Percentiles rank a stretch among this genome's conserved stretches.
These are phyloP conservation scores for Clavispora carvajalis DNA, from an alignment of 805 yeast genomes.

Conservation along the genomic window DNA sequence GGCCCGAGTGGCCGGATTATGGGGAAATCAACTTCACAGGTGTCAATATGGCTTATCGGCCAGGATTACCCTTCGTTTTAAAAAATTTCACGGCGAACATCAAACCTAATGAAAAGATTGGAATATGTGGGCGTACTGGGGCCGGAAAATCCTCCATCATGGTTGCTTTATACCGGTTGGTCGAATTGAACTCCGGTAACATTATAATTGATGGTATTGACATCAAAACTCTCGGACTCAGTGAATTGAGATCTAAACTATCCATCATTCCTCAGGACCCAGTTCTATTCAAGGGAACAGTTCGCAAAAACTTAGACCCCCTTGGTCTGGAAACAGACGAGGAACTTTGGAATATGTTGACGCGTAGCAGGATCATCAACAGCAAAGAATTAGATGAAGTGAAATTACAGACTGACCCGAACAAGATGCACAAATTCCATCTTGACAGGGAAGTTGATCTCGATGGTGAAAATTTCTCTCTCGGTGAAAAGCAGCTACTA, in stretches of 20 bases:
- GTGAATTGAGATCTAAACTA: conserved; percentile 10
- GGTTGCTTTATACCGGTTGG: conserved; percentile 13
- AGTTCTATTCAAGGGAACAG: conserved; percentile 14
- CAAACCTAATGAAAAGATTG: conserved; percentile 11
- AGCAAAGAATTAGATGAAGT: background rate
- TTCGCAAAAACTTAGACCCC: conserved; percentile 17
- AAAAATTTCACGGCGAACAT: conserved; percentile 7
- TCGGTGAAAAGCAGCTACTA: conserved; percentile 67
- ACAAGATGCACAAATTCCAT: conserved; percentile 48
- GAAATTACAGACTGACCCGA: conserved; percentile 4
- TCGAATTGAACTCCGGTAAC: conserved; percentile 11
- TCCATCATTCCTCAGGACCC: conserved; percentile 20
- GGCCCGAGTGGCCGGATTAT: conserved; percentile 12
- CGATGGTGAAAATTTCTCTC: conserved; percentile 64
- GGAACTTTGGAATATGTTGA: too few relatives aligned
- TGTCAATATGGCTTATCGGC: conserved; percentile 25
- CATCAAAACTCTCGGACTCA: conserved; percentile 9
- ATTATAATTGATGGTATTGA: conserved; percentile 16
- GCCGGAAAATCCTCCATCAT: conserved; percentile 19
- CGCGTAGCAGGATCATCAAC: too few relatives aligned
- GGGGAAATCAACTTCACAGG: conserved; percentile 12
- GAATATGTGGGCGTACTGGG: conserved; percentile 19
- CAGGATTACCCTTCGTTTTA: conserved; percentile 11
- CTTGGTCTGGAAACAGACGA: conserved; percentile 11
- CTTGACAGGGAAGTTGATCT: conserved; percentile 60